Evolutionary conservation across 148 eudicot species (phyloP), one percentile per base, ranked within the genome.

Genomic region (Rheum nobile): DNA sequence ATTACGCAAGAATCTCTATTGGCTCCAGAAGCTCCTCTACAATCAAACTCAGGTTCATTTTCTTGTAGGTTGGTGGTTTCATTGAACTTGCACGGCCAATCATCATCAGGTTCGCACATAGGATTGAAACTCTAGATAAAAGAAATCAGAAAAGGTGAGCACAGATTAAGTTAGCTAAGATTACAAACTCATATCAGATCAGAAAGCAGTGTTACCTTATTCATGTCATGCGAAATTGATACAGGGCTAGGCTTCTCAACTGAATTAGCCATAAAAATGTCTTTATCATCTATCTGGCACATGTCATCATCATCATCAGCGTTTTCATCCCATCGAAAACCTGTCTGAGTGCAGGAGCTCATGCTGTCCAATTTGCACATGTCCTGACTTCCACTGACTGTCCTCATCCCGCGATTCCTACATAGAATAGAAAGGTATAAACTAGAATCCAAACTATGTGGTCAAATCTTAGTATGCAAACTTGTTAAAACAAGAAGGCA

Each of bases 281-380:
- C 85, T 39, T 75, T 83, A 54, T 89, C 97, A 80, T 91, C 97
- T 68, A 91, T 78, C 67, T 79, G 76, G 82, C 97, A 89, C 92
- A 88, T 86, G 79, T 91, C 97, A 70, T 91, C 94, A 81, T 89
- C 88, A 63, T 76, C 59, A 65, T 57, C 67, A 57, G 67, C 35
- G 67, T 57, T 57, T 26, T 57, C 67, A 57, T 28, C 67, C 32
- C 16, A 57, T 24, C 34, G 12, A 57, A 57, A 57, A 57, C 34
- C 67, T 26, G 67, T 57, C 17, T 57, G 16, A 28, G 32, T 26
- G 67, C 67, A 57, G 31, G 67, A 57, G 34, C 67, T 57, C 32
- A 57, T 57, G 67, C 67, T 57, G 67, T 28, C 67, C 67, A 57
- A 12, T 57, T 19, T 57, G 67, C 67, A 28, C 5, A 57, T 57